A percentile compares a stretch with the other conserved stretches of the same genome.
phyloP scores from a whole-genome alignment of 164 flowering plant species.

The Piper betle region DNA sequence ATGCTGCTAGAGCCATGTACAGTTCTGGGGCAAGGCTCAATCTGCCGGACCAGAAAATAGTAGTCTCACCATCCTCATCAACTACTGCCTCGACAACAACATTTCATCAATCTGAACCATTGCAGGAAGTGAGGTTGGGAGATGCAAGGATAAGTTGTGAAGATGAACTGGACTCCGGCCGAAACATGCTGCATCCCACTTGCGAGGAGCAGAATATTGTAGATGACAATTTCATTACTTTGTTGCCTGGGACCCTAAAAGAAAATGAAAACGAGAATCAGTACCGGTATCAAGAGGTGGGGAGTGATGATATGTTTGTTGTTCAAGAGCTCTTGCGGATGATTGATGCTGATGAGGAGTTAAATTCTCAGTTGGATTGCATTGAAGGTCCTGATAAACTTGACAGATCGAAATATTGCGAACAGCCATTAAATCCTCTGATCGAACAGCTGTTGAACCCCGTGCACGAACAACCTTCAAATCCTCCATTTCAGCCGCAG shows the following conservation, averaged over 20 bases:
- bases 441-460: neutral
- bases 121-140: neutral
- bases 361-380: neutral
- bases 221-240: no score
- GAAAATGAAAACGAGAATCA: neutral
- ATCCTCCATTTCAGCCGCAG: no score
- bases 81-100: neutral
- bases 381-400: neutral
- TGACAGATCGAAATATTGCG: neutral
- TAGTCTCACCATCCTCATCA: neutral
- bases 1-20: conserved; percentile 50
- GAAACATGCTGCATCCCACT: neutral
- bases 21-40: conserved; percentile 37
- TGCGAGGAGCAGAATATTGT: neutral
- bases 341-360: conserved; percentile 6
- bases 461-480: no score
- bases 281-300: neutral
- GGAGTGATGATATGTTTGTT: conserved; percentile 44
- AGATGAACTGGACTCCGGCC: neutral
- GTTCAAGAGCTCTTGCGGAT: conserved; percentile 26
- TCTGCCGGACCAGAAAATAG: conserved; percentile 9
- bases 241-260: neutral
- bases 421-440: neutral
- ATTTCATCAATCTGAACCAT: neutral
- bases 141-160: neutral